Evolutionary conservation across 768 basidiomycete species (phyloP).

Genomic region (Mrakia gelida): DNA sequence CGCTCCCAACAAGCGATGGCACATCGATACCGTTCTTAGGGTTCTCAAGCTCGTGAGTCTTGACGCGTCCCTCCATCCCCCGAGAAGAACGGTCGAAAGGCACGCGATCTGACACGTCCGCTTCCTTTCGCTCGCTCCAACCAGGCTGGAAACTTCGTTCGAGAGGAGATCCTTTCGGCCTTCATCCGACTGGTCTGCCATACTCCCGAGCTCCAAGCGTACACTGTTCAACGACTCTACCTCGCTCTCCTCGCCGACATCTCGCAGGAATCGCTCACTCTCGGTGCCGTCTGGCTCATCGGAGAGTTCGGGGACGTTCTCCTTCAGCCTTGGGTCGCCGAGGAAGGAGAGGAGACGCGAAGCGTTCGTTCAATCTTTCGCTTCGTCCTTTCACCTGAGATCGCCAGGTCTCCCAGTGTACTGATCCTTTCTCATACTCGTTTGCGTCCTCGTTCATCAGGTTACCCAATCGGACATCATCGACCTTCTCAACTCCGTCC

Average conservation of each 20-base stretch:
- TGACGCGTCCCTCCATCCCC: no score
- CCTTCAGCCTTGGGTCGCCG: slow-evolving; percentile 75
- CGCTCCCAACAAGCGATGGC: slow-evolving; percentile 97
- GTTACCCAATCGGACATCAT: slow-evolving; percentile 75
- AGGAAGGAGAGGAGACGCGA: slow-evolving; percentile 64
- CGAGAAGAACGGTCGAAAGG: background rate
- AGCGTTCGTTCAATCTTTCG: slow-evolving; percentile 50
- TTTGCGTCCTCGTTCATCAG: slow-evolving; percentile 46
- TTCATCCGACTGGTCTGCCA: slow-evolving; percentile 95
- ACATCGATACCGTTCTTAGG: slow-evolving; percentile 93
- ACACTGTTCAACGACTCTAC: slow-evolving; percentile 88
- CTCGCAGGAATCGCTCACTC: slow-evolving; percentile 90
- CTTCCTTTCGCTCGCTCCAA: background rate
- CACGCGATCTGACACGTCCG: background rate
- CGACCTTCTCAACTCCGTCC: slow-evolving; percentile 76
- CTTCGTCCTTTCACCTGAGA: background rate
- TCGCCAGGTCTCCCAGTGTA: no score
- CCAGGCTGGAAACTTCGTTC: slow-evolving; percentile 94
- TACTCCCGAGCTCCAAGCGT: slow-evolving; percentile 92
- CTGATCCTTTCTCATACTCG: background rate
- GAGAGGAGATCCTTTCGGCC: slow-evolving; percentile 89
- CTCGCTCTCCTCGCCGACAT: slow-evolving; percentile 81
- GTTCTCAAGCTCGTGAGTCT: slow-evolving; percentile 77
- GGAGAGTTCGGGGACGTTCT: slow-evolving; percentile 93
- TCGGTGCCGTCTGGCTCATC: slow-evolving; percentile 90